phyloP scores from a whole-genome alignment of 345 rosid species.

The Brassica juncea region DNA sequence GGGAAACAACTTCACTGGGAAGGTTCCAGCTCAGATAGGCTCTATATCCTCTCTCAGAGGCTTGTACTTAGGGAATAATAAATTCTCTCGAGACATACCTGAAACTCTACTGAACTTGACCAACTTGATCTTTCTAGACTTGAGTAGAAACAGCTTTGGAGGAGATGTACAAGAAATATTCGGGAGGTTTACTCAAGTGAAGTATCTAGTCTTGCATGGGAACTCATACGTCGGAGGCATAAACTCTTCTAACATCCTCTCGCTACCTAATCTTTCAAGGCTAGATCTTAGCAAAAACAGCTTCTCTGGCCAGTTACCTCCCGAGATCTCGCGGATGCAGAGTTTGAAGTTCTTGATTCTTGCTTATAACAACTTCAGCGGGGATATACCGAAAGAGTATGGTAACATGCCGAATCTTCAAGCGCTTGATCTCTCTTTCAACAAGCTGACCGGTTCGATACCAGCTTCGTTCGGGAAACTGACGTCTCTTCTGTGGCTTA shows the following conservation, averaged over 20 bases:
- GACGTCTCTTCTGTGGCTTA: conserved; percentile 79
- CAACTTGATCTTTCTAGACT: conserved; percentile 60
- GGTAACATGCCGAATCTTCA: conserved; percentile 65
- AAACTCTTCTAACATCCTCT: conserved; percentile 65
- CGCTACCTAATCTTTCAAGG: conserved; percentile 50
- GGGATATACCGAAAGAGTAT: conserved; percentile 66
- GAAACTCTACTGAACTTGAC: conserved; percentile 61
- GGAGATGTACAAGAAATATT: conserved; percentile 69
- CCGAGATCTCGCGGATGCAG: conserved; percentile 55
- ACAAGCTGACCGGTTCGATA: conserved; percentile 61
- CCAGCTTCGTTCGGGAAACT: conserved; percentile 70
- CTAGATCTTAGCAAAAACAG: conserved; percentile 83
- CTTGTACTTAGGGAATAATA: conserved; percentile 73
- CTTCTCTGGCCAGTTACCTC: conserved; percentile 68
- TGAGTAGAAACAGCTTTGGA: conserved; percentile 68
- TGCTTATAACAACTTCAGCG: conserved; percentile 64
- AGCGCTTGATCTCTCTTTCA: conserved; percentile 87
- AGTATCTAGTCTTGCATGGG: conserved; percentile 58
- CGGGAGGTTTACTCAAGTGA: conserved; percentile 66
- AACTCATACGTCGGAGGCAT: conserved; percentile 71
- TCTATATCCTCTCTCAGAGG: conserved; percentile 56
- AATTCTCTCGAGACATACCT: conserved; percentile 57
- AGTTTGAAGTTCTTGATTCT: conserved; percentile 65
- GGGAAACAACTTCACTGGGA: conserved; percentile 67
- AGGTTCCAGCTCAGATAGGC: conserved; percentile 68